phyloP scores from a whole-genome alignment of 768 basidiomycete species.

The Cyathus striatus region DNA sequence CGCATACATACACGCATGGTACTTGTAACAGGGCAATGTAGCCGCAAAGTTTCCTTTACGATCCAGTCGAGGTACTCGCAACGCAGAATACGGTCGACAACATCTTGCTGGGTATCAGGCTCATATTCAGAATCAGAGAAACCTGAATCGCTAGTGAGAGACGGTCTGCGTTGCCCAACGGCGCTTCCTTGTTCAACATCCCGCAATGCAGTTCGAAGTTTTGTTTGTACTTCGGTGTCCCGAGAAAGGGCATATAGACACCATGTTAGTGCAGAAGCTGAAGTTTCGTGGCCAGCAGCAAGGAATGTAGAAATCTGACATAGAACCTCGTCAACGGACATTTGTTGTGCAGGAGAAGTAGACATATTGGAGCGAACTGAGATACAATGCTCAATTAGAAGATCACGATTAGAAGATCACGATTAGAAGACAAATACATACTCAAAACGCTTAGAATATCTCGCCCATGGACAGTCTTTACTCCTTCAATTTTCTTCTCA shows the following conservation, averaged over 20 bases:
- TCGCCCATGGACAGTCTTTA: slow-evolving; percentile 28
- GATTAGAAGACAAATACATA: slow-evolving; percentile 20
- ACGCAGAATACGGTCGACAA: slow-evolving; percentile 24
- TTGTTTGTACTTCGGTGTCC: slow-evolving; percentile 37
- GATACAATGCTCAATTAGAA: slow-evolving; percentile 1
- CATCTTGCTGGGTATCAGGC: neutral
- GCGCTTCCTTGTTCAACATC: slow-evolving; percentile 7
- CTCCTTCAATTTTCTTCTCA: slow-evolving; percentile 14
- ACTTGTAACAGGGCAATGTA: slow-evolving; percentile 53
- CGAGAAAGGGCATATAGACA: slow-evolving; percentile 49
- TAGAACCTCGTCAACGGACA: slow-evolving; percentile 53
- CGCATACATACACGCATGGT: slow-evolving; percentile 51
- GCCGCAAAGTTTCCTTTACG: slow-evolving; percentile 50
- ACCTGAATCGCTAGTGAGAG: slow-evolving; percentile 1
- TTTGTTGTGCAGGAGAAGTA: slow-evolving; percentile 36
- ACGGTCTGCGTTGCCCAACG: neutral
- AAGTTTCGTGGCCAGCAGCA: slow-evolving; percentile 62
- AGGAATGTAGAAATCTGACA: slow-evolving; percentile 65
- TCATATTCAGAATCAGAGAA: neutral
- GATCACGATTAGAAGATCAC: neutral
- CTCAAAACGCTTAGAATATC: slow-evolving; percentile 56
- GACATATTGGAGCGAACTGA: slow-evolving; percentile 58
- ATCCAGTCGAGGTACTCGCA: slow-evolving; percentile 58
- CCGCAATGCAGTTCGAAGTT: slow-evolving; percentile 40
- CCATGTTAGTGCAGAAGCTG: slow-evolving; percentile 55